Percentiles rank a stretch among this genome's conserved stretches.
These are phyloP conservation scores for Nicotiana noctiflora DNA, from an alignment of 257 asterid species.

Conservation along the genomic window DNA sequence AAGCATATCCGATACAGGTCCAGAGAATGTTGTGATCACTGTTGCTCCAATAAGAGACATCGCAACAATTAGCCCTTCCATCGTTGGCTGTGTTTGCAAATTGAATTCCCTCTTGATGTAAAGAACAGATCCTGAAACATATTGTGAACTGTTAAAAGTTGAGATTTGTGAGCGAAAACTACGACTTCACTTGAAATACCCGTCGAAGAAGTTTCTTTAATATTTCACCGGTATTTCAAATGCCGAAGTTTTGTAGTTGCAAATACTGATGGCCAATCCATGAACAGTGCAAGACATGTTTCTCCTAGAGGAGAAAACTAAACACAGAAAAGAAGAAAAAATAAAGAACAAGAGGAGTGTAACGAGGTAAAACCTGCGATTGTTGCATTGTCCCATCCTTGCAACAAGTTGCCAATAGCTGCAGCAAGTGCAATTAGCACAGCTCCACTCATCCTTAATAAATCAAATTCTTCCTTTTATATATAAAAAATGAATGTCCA, in stretches of 20 bases:
- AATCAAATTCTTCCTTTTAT: conserved; percentile 2
- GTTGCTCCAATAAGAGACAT: conserved; percentile 95
- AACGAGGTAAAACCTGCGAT: conserved; percentile 63
- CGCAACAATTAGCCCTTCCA: conserved; percentile 90
- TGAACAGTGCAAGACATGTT: neutral
- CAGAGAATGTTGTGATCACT: conserved; percentile 77
- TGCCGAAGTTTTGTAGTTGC: too few species aligned
- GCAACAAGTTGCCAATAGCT: conserved; percentile 87
- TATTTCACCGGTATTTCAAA: too few species aligned
- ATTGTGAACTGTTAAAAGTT: neutral
- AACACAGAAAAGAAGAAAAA: neutral
- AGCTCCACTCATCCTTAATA: conserved; percentile 62
- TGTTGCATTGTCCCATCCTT: conserved; percentile 99
- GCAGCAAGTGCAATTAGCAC: conserved; percentile 80
- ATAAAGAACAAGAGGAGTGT: neutral
- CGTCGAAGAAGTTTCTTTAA: too few species aligned
- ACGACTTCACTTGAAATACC: too few species aligned
- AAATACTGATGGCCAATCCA: neutral
- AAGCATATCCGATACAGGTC: conserved; percentile 66
- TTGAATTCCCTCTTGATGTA: conserved; percentile 84
- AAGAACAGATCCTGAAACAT: conserved; percentile 68
- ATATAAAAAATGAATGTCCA: neutral
- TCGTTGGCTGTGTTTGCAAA: conserved; percentile 63
- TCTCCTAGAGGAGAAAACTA: too few species aligned
- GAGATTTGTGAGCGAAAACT: too few species aligned